phyloP scores from a whole-genome alignment of 2,329 filamentous ascomycete species.

The Aotearoamyces nothofagi region DNA sequence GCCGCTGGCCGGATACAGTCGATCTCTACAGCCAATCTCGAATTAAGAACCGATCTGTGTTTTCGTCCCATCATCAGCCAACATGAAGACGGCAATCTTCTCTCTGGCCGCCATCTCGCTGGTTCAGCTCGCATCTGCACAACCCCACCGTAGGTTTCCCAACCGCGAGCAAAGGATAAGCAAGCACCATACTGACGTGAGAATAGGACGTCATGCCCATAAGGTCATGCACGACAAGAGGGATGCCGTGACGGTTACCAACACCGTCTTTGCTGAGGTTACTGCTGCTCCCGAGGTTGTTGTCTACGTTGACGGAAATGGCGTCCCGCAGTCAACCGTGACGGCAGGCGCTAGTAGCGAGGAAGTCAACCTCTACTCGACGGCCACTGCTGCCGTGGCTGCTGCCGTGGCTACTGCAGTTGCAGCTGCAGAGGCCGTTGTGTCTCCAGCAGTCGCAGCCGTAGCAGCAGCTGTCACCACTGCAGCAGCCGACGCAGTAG shows the following conservation, averaged over 20 bases:
- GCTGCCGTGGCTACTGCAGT: not conserved
- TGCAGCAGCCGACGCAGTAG: conserved; percentile 2
- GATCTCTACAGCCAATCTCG: conserved; percentile 5
- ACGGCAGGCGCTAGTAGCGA: conserved; percentile 26
- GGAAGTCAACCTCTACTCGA: conserved; percentile 3
- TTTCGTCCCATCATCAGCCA: too few relatives aligned
- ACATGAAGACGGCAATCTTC: conserved; percentile 28
- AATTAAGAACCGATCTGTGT: too few relatives aligned
- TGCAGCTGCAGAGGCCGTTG: conserved; percentile 1
- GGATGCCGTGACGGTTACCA: conserved; percentile 20
- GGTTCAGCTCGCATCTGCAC: conserved; percentile 25
- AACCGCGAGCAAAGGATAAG: conserved; percentile 2
- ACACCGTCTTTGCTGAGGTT: conserved; percentile 22
- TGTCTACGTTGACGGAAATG: conserved; percentile 44
- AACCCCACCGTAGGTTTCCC: conserved; percentile 21
- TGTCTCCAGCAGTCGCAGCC: not conserved
- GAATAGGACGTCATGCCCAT: conserved; percentile 13
- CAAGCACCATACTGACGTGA: not conserved
- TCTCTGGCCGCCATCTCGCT: conserved; percentile 23
- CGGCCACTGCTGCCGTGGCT: conserved; percentile 1
- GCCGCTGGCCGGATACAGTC: conserved; percentile 4
- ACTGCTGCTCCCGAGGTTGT: conserved; percentile 28
- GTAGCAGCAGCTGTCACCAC: conserved; percentile 3
- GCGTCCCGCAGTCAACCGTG: conserved; percentile 31
- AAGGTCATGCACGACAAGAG: conserved; percentile 14